A percentile compares a stretch with the other conserved stretches of the same genome.
Conservation (phyloP, 2,329 filamentous ascomycete species). For the Verticillium tricorpus region DNA sequence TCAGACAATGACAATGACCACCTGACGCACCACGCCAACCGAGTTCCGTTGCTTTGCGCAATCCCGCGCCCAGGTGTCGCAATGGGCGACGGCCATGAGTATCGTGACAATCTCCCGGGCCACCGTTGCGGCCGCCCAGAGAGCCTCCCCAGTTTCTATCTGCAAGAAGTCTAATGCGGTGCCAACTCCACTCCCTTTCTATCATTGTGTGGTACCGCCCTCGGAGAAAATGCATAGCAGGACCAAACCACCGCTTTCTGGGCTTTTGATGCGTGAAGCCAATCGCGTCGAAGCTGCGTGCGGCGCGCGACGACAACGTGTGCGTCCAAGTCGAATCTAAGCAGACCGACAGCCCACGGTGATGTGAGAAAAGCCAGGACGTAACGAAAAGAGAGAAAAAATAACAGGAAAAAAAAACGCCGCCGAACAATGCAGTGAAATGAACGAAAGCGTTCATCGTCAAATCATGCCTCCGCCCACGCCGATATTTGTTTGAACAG, state of each 20-base stretch:
- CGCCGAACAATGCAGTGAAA: constrained; percentile 18
- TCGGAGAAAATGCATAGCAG: constrained; percentile 15
- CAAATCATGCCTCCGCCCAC: constrained; percentile 25
- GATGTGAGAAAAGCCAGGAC: constrained; percentile 1
- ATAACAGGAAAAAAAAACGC: constrained; percentile 11
- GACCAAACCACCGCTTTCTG: constrained; percentile 14
- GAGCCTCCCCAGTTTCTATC: constrained; percentile 18
- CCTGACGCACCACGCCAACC: constrained; percentile 12
- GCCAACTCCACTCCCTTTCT: constrained; percentile 22
- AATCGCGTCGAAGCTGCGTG: neutral
- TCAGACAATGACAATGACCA: constrained; percentile 5
- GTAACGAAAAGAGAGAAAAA: constrained; percentile 7
- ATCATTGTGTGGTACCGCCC: constrained; percentile 16
- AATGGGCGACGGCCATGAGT: constrained; percentile 14
- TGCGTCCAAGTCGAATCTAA: neutral
- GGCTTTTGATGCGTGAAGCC: constrained; percentile 13
- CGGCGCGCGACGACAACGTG: neutral
- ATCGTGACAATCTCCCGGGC: constrained; percentile 15
- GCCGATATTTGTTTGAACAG: constrained; percentile 36
- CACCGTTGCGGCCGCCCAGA: constrained; percentile 10
- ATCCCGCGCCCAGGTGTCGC: constrained; percentile 6
- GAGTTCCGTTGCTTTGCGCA: constrained; percentile 4
- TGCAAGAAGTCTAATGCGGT: constrained; percentile 23
- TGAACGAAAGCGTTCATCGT: constrained; percentile 19
- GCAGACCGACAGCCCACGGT: constrained; percentile 6